Base-by-base conservation (phyloP, 192 early-diverging fungal species). In the Coemansia sp. region DNA sequence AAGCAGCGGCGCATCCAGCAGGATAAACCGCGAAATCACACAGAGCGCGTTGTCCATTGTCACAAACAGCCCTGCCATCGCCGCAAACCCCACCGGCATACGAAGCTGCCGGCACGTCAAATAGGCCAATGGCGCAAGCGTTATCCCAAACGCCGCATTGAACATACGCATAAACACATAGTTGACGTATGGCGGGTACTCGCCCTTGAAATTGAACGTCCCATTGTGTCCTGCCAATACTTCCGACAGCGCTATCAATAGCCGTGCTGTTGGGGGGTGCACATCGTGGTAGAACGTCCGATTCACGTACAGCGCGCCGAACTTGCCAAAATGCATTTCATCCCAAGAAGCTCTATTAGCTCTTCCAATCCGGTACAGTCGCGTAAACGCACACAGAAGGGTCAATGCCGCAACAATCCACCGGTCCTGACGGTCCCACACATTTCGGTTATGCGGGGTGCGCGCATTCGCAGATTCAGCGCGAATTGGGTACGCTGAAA, bases 281-380 rank as follows among this genome's bases (percentile, higher is more conserved):
- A 98, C 93, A 77, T 98, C 96, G 70, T 93, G 94, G 64, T 97
- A 97, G 63, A 95, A 98, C 41, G 88, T 88, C 14, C 88, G 82
- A 58, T 95, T 93, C 49, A 98, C 68, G 79, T 98, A 98, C 70
- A 91, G 82, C 14, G 89, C 89, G 18, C 89, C 93, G 69, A 97
- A 98, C 83, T 94, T 68, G 24, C 57, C 67, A 56, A 71, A 66
- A 54, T 73, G 64, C 66, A 82, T 81, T 73, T 91, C 90, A 59
- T 91, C 90, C 88, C 88, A n/a, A n/a, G n/a, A n/a, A n/a, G n/a
- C n/a, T n/a, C n/a, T n/a, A n/a, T n/a, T n/a, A 91, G 12, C 84
- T 20, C 47, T 49, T 24, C 74, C 75, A 38, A 76, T 76, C 57
- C 61, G 61, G 59, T 80, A 71, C 27, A 75, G 59, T 19, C 68